Conservation (phyloP, 306 rosid genomes). For the Delonix regia region DNA sequence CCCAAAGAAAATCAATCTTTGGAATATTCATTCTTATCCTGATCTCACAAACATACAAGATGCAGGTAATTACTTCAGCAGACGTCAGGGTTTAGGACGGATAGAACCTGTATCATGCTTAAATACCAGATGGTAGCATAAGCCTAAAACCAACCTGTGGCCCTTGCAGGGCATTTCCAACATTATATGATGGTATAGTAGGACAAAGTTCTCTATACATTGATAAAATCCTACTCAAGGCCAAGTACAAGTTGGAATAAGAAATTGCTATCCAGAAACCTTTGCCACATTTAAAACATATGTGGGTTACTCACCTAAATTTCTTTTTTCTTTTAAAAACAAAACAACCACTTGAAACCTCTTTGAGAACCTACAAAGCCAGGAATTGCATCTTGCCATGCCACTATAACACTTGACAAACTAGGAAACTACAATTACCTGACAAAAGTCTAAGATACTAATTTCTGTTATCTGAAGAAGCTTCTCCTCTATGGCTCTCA, state of each 20-base stretch:
- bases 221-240: constrained; percentile 1
- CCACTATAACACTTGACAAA: constrained; percentile 4
- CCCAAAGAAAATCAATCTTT: background rate
- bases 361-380: background rate
- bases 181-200: background rate
- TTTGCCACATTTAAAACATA: background rate
- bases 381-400: background rate
- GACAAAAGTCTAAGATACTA: constrained; percentile 1
- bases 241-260: background rate
- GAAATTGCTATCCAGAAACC: constrained; percentile 2
- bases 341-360: background rate
- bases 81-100: constrained; percentile 7
- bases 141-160: background rate
- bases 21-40: constrained; percentile 11
- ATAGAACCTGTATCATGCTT: constrained; percentile 3
- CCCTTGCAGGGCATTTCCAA: background rate
- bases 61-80: constrained; percentile 7
- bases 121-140: background rate
- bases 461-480: constrained; percentile 6
- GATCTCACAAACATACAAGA: constrained; percentile 25
- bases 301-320: background rate
- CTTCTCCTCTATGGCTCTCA: constrained; percentile 4
- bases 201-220: background rate
- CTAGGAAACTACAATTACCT: constrained; percentile 3
- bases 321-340: background rate